These are phyloP conservation scores for Niveomyces coronatus DNA, from an alignment of 2,329 filamentous ascomycete species.

Conservation along the genomic window DNA sequence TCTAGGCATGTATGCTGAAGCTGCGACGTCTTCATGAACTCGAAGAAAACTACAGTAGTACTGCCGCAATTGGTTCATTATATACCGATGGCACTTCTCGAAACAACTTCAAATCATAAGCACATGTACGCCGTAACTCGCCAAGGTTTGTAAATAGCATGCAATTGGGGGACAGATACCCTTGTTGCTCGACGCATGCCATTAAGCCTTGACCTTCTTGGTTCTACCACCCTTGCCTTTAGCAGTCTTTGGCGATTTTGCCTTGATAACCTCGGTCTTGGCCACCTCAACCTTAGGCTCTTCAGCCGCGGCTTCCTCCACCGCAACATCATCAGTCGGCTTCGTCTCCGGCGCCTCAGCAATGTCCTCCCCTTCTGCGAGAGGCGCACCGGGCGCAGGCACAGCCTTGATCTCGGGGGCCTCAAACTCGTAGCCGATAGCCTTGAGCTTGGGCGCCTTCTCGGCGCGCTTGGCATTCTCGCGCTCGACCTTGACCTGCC, in stretches of 20 bases:
- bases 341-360: conserved; percentile 20
- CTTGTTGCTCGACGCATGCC: conserved; percentile 1
- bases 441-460: conserved; percentile 66
- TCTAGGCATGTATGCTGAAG: no score
- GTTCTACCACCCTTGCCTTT: conserved; percentile 27
- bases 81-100: conserved; percentile 6
- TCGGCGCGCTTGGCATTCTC: conserved; percentile 61
- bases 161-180: conserved; percentile 6
- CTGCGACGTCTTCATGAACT: no score
- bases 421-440: conserved; percentile 74
- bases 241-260: conserved; percentile 23
- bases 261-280: conserved; percentile 25
- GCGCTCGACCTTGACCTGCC: conserved; percentile 63
- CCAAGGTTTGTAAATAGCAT: conserved; percentile 8
- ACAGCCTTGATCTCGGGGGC: conserved; percentile 57
- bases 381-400: conserved; percentile 30
- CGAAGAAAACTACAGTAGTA: no score
- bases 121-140: conserved; percentile 7
- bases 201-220: conserved; percentile 30
- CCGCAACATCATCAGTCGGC: conserved; percentile 25
- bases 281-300: conserved; percentile 19
- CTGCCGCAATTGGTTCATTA: no score
- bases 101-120: conserved; percentile 1
- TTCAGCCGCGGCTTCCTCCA: conserved; percentile 20
- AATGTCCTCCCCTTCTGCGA: conserved; percentile 22